Evolutionary conservation across 2,329 filamentous ascomycete species (phyloP), one percentile per base, ranked within the genome.

Genomic region (Diaporthe sp.): DNA sequence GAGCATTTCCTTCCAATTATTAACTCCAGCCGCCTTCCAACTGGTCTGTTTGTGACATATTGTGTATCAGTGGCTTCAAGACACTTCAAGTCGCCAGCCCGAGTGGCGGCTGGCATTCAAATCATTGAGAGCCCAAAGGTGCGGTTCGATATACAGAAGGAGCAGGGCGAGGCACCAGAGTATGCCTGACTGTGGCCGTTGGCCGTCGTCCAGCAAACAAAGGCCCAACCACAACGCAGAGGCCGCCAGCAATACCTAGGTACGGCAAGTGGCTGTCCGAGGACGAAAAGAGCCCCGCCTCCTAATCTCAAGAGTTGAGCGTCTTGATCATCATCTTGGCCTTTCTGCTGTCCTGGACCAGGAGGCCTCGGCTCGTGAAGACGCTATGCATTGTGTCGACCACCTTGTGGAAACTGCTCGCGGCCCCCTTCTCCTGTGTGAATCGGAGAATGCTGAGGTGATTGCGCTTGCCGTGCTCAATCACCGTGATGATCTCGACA

Each of bases 341-440:
- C 83, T 92, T 93, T 71, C 84, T 85, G 77, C 88, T 88, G 80
- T 95, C 94, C 50, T 89, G 86, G 35, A 98, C 91, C 40, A 97
- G 84, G 78, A 96, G 85, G 35, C 88, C 87, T 38, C 92, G 90
- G 75, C 87, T 87, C 77, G 87, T 88, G 81, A 97, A 91, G 22
- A 95, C 89, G 28, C 89, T 87, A 77, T 92, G 89, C 78, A 98
- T 87, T 4, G 93, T 93, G 75, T 95, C 93, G 35, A 97, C 90
- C 13, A 98, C 94, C 80, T 91, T 92, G 81, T 95, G 90, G 85
- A 98, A 97, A 78, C 94, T 97, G 79, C 93, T 97, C 50, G 95
- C 95, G 2, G 96, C 96, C n/a, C 96, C 97, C 74, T 92, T 92
- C 81, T 97, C 95, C 81, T 98, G 96, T 1, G 94, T 96, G 82